phyloP scores from a whole-genome alignment of 1,139 yeast genomes.

The Yamadazyma sp. region DNA sequence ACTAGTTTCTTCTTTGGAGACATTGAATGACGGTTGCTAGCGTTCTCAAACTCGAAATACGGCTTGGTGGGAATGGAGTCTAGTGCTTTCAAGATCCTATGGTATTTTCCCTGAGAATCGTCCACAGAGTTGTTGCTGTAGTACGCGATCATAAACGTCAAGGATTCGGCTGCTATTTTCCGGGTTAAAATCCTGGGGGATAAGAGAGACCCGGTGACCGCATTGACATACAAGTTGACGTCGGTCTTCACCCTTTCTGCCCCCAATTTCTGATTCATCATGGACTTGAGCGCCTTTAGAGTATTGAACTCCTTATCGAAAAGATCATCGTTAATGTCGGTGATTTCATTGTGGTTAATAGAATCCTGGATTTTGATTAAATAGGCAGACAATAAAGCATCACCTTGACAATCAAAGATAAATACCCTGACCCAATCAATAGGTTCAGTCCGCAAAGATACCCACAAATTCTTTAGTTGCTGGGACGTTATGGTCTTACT shows the following conservation, averaged over 20 bases:
- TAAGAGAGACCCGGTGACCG: conserved; percentile 45
- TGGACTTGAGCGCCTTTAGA: conserved; percentile 45
- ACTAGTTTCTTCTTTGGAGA: conserved; percentile 27
- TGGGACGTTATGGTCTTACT: conserved; percentile 67
- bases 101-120: conserved; percentile 49
- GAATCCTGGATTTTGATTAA: conserved; percentile 41
- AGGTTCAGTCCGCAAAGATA: conserved; percentile 88
- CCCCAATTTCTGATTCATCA: conserved; percentile 50
- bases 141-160: conserved; percentile 50
- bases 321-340: conserved; percentile 43
- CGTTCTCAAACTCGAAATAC: conserved; percentile 49
- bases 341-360: conserved; percentile 31
- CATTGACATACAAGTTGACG: conserved; percentile 39
- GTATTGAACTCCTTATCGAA: conserved; percentile 51
- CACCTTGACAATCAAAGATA: conserved; percentile 79
- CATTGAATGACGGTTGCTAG: conserved; percentile 7
- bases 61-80: conserved; percentile 62
- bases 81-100: conserved; percentile 62
- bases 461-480: conserved; percentile 84
- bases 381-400: conserved; percentile 63
- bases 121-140: conserved; percentile 30
- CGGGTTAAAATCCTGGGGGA: conserved; percentile 73
- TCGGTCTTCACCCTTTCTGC: conserved; percentile 44
- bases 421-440: conserved; percentile 86
- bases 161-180: conserved; percentile 76